These are phyloP conservation scores for Nicotiana otophora DNA, from an alignment of 257 asterid species.

Conservation along the genomic window DNA sequence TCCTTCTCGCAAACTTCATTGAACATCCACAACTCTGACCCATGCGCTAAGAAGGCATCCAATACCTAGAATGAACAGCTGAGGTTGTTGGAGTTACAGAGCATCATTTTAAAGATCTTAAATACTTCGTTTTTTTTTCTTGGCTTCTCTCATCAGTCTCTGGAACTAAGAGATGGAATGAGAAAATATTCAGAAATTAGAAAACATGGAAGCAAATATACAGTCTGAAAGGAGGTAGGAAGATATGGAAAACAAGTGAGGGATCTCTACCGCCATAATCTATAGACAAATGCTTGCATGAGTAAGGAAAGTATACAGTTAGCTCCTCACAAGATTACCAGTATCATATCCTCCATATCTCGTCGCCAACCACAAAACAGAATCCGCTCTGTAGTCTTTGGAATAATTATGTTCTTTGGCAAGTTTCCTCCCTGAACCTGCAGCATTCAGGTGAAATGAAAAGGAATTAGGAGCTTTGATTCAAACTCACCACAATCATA, in stretches of 20 bases:
- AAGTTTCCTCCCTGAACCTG: conserved; percentile 73
- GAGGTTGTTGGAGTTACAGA: not conserved
- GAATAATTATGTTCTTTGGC: conserved; percentile 50
- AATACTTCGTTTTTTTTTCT: not conserved
- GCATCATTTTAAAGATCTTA: conserved; percentile 6
- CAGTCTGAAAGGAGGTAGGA: conserved; percentile 18
- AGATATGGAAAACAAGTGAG: conserved; percentile 21
- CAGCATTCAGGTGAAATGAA: conserved; percentile 69
- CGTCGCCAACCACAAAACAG: conserved; percentile 96
- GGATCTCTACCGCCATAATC: conserved; percentile 23
- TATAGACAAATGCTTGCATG: conserved; percentile 26
- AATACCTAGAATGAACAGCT: conserved; percentile 45
- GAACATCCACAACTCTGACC: conserved; percentile 90
- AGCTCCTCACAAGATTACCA: conserved; percentile 50
- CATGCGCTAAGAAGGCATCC: conserved; percentile 80
- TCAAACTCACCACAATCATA: conserved; percentile 92
- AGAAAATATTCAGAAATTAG: conserved; percentile 2
- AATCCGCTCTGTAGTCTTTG: conserved; percentile 72
- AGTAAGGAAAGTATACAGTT: conserved; percentile 32
- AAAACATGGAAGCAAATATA: conserved; percentile 21
- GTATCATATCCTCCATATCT: conserved; percentile 93
- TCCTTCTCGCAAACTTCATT: conserved; percentile 77
- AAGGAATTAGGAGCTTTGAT: conserved; percentile 63
- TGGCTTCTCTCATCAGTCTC: conserved; percentile 8
- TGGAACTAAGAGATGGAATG: conserved; percentile 9